phyloP scores from a whole-genome alignment of 2,329 filamentous ascomycete genomes.

The Aureobasidium sp. region DNA sequence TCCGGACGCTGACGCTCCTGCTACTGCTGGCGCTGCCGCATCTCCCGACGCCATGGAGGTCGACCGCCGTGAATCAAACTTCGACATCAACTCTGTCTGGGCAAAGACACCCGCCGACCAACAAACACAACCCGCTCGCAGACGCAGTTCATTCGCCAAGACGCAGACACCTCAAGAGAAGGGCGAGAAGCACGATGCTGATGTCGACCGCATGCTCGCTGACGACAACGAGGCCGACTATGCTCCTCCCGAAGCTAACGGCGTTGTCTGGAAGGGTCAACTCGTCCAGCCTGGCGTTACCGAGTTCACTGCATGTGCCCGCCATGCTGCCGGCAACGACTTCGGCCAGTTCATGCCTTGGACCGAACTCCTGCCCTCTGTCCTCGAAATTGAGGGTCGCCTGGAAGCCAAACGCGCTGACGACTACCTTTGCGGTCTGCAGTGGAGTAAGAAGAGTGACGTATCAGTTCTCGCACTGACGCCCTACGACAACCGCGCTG shows the following conservation, averaged over 20 bases:
- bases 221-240: constrained; percentile 76
- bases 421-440: constrained; percentile 81
- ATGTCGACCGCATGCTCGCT: constrained; percentile 81
- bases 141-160: constrained; percentile 26
- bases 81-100: constrained; percentile 82
- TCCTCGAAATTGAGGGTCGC: constrained; percentile 64
- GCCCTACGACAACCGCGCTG: constrained; percentile 50
- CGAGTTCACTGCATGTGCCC: constrained; percentile 55
- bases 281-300: constrained; percentile 35
- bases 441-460: constrained; percentile 74
- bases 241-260: constrained; percentile 62
- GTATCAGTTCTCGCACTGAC: constrained; percentile 71
- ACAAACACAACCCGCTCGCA: constrained; percentile 34
- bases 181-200: constrained; percentile 67
- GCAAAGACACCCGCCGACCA: constrained; percentile 50
- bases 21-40: constrained; percentile 20
- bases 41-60: constrained; percentile 20
- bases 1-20: not conserved
- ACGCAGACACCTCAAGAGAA: constrained; percentile 30
- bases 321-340: constrained; percentile 77
- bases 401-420: constrained; percentile 77
- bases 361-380: constrained; percentile 64
- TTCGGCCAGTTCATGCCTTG: constrained; percentile 60
- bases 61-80: constrained; percentile 41
- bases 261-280: constrained; percentile 68